Evolutionary conservation across 805 yeast species (phyloP).

Genomic region (Wickerhamiella siamensis): DNA sequence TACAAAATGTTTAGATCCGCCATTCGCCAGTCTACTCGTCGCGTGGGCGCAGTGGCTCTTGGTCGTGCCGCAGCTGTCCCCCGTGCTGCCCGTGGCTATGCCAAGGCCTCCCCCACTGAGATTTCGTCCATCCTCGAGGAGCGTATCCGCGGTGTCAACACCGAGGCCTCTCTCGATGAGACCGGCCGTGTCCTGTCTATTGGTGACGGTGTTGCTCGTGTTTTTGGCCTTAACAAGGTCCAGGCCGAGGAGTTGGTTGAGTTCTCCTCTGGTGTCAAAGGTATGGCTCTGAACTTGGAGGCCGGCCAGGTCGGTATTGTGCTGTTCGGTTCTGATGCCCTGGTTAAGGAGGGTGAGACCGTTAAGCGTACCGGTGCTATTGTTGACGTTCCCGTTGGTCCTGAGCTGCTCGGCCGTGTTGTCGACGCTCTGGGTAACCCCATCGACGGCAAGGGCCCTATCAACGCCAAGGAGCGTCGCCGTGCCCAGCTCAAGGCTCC

Average conservation of each 20-base stretch:
- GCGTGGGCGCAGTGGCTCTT: constrained; percentile 25
- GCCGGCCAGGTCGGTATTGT: constrained; percentile 99
- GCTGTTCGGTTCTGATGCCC: constrained; percentile 97
- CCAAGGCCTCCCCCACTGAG: constrained; percentile 98
- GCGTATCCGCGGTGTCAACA: constrained; percentile 97
- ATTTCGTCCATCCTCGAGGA: constrained; percentile 98
- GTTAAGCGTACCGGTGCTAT: constrained; percentile 99
- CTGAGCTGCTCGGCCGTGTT: constrained; percentile 95
- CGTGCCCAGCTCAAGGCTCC: constrained; percentile 99
- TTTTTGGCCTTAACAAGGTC: constrained; percentile 97
- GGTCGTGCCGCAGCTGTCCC: constrained; percentile 21
- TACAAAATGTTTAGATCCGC: constrained; percentile 28
- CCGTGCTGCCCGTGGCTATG: constrained; percentile 64
- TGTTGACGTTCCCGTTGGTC: constrained; percentile 99
- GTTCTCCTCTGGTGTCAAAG: constrained; percentile 98
- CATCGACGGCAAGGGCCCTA: constrained; percentile 99
- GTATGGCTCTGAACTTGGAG: constrained; percentile 99
- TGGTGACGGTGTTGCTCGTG: constrained; percentile 99
- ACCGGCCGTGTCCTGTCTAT: constrained; percentile 98
- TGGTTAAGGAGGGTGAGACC: constrained; percentile 97
- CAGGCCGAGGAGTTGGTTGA: constrained; percentile 99
- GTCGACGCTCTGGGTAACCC: constrained; percentile 99
- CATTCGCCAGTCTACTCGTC: constrained; percentile 28
- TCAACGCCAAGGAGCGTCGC: constrained; percentile 65
- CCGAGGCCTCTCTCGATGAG: constrained; percentile 94